A percentile compares a stretch with the other conserved stretches of the same genome.
Conservation (phyloP, 2,329 filamentous ascomycete species). For the Thelonectria discophora region DNA sequence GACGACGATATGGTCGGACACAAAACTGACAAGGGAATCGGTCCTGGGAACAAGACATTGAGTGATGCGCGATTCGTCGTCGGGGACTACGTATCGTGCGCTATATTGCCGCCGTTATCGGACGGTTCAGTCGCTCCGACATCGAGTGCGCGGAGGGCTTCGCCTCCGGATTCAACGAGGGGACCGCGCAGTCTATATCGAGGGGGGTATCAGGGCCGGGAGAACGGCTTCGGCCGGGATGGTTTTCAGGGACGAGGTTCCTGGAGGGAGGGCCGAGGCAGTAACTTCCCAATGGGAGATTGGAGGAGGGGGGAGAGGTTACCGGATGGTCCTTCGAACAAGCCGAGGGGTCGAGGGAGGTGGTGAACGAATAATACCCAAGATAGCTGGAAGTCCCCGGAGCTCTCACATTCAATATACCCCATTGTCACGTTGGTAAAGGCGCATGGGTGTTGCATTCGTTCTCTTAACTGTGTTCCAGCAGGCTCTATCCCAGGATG, state of each 20-base stretch:
- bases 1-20: constrained; percentile 47
- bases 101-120: constrained; percentile 77
- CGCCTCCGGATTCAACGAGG: constrained; percentile 25
- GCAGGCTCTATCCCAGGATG: constrained; percentile 42
- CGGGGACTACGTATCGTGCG: constrained; percentile 87
- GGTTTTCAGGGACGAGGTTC: constrained; percentile 50
- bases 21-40: constrained; percentile 51
- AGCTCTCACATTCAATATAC: constrained; percentile 42
- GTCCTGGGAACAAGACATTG: constrained; percentile 77
- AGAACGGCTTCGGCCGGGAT: constrained; percentile 46
- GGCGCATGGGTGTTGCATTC: constrained; percentile 16
- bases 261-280: constrained; percentile 51
- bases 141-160: constrained; percentile 48
- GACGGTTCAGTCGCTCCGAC: constrained; percentile 78
- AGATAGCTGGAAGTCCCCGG: not conserved
- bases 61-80: constrained; percentile 83
- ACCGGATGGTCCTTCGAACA: constrained; percentile 59
- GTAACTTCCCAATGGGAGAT: constrained; percentile 61
- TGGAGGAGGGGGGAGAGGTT: constrained; percentile 73
- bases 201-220: constrained; percentile 38
- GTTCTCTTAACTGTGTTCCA: constrained; percentile 32
- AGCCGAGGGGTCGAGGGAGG: constrained; percentile 42
- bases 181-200: constrained; percentile 38
- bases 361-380: constrained; percentile 36
- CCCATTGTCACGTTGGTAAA: constrained; percentile 33